Conservation (phyloP, 2,329 filamentous ascomycete species). For the Furcasterigmium sp. region DNA sequence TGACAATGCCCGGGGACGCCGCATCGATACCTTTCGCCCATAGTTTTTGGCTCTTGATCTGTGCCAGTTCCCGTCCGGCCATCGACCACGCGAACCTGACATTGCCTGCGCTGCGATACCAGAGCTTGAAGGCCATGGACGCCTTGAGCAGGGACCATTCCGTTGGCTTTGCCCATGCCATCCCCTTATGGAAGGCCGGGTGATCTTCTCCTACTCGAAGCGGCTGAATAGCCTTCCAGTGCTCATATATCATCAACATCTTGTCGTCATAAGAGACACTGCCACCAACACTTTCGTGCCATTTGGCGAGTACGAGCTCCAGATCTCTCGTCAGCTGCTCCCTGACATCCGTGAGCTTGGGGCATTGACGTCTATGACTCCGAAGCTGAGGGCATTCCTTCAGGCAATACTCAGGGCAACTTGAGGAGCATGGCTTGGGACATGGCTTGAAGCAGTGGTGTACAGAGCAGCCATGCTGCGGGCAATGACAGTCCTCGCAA, state of each 20-base stretch:
- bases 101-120: conserved; percentile 14
- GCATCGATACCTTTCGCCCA: conserved; percentile 8
- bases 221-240: conserved; percentile 37
- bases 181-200: too few species aligned
- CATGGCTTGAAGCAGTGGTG: too few species aligned
- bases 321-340: too few species aligned
- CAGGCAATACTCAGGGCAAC: too few species aligned
- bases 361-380: too few species aligned
- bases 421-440: too few species aligned
- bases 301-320: conserved; percentile 2
- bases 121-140: conserved; percentile 38
- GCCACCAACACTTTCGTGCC: too few species aligned
- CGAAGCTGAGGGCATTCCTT: too few species aligned
- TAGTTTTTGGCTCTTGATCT: conserved; percentile 34
- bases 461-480: too few species aligned
- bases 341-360: too few species aligned
- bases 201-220: too few species aligned
- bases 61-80: conserved; percentile 41
- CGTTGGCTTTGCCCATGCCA: too few species aligned
- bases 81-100: conserved; percentile 39
- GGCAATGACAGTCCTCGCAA: neutral
- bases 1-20: conserved; percentile 15
- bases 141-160: conserved; percentile 47
- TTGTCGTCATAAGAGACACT: conserved; percentile 19
- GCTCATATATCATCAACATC: conserved; percentile 29